A percentile compares a stretch with the other conserved stretches of the same genome.
phyloP scores from a whole-genome alignment of 768 basidiomycete genomes.

The Suillus subluteus region DNA sequence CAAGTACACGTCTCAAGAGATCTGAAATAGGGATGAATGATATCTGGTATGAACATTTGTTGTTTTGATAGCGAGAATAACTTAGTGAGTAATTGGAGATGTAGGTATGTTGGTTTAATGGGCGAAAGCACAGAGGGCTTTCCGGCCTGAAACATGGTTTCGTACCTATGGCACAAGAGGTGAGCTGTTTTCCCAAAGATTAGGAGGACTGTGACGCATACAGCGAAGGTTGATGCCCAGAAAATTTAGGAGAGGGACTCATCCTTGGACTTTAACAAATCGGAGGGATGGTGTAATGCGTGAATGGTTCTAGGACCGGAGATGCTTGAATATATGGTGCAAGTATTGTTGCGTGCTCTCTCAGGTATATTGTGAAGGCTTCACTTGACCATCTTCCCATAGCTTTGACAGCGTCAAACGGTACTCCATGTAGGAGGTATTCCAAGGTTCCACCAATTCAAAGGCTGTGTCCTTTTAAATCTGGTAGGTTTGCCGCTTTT shows the following conservation, averaged over 20 bases:
- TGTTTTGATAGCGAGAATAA: too few species aligned
- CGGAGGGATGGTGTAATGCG: constrained; percentile 11
- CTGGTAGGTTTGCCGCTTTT: not conserved
- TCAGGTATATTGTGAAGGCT: constrained; percentile 33
- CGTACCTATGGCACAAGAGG: not conserved
- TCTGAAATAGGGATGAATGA: too few species aligned
- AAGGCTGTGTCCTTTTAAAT: constrained; percentile 18
- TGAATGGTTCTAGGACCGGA: constrained; percentile 2
- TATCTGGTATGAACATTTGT: too few species aligned
- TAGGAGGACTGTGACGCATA: not conserved
- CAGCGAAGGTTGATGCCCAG: constrained; percentile 11
- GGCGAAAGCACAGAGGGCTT: not conserved
- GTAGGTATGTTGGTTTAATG: not conserved
- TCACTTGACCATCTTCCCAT: constrained; percentile 38
- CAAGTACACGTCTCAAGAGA: too few species aligned
- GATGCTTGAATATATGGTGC: constrained; percentile 30
- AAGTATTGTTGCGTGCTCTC: constrained; percentile 28
- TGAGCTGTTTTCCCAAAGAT: constrained; percentile 6
- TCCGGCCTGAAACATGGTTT: not conserved
- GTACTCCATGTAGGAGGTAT: constrained; percentile 29
- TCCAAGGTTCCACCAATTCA: constrained; percentile 33
- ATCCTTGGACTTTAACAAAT: not conserved
- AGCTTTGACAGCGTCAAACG: constrained; percentile 35
- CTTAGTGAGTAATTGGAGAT: too few species aligned
- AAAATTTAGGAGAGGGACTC: too few species aligned